Percentiles rank a stretch among this genome's conserved stretches.
Evolutionary conservation across 2,329 filamentous ascomycete genomes (phyloP).

Genomic region (Elsinoe perseae): DNA sequence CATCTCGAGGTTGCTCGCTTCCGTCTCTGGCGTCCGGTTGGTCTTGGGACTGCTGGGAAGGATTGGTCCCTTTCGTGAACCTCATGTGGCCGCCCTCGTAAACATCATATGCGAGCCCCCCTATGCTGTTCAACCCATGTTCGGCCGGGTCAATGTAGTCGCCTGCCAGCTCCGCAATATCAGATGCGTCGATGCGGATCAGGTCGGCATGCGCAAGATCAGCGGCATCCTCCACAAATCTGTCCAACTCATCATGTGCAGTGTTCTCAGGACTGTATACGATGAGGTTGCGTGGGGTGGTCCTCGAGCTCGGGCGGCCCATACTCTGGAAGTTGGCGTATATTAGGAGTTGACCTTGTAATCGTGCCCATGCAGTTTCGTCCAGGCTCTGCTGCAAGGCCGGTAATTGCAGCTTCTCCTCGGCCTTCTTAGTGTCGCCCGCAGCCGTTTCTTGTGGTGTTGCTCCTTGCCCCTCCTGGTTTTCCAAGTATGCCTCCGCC

Average conservation of each 20-base stretch:
- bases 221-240: constrained; percentile 57
- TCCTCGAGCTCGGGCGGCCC: constrained; percentile 9
- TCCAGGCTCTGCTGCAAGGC: constrained; percentile 35
- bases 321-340: constrained; percentile 16
- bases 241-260: constrained; percentile 47
- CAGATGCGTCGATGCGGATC: constrained; percentile 59
- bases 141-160: constrained; percentile 58
- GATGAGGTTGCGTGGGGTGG: constrained; percentile 48
- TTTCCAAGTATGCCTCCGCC: background rate
- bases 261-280: constrained; percentile 51
- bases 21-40: background rate
- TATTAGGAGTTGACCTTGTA: constrained; percentile 16
- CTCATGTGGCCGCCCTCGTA: constrained; percentile 31
- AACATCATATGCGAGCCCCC: constrained; percentile 45
- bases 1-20: constrained; percentile 2
- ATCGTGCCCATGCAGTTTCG: constrained; percentile 12
- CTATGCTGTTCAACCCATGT: constrained; percentile 41
- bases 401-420: constrained; percentile 27
- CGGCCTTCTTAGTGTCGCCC: background rate
- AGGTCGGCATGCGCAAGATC: constrained; percentile 57
- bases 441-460: background rate
- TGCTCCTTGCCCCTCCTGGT: background rate
- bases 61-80: constrained; percentile 2
- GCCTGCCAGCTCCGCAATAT: constrained; percentile 61
- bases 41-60: background rate